Percentiles rank a stretch among this genome's conserved stretches.
Evolutionary conservation across 805 yeast genomes (phyloP).

Genomic region (Danielozyma ontarioensis): DNA sequence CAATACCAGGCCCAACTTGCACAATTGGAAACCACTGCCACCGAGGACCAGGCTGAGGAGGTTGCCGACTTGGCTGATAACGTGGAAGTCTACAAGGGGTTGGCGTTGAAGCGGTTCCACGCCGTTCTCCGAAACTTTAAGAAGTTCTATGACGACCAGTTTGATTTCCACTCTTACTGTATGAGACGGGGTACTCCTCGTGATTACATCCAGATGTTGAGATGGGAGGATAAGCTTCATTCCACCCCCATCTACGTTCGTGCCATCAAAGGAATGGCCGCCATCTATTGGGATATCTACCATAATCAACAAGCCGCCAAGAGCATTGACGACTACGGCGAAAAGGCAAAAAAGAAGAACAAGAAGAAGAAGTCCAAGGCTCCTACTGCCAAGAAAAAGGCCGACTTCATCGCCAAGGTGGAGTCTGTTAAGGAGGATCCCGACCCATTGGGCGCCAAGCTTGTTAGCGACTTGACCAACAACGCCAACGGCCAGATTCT

Average conservation of each 20-base stretch:
- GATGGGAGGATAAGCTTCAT: conserved; percentile 78
- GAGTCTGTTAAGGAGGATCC: conserved; percentile 44
- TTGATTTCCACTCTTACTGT: conserved; percentile 92
- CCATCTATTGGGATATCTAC: conserved; percentile 44
- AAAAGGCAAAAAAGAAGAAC: conserved; percentile 29
- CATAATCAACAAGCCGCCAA: conserved; percentile 17
- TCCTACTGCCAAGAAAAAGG: conserved; percentile 44
- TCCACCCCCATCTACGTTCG: conserved; percentile 68
- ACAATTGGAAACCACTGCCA: conserved; percentile 6
- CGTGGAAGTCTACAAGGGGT: conserved; percentile 49
- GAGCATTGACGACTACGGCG: conserved; percentile 15
- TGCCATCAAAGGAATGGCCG: conserved; percentile 60
- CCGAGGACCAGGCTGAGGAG: conserved; percentile 18
- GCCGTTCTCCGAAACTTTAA: conserved; percentile 64
- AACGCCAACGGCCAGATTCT: conserved; percentile 33
- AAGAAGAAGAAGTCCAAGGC: conserved; percentile 55
- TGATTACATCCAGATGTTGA: conserved; percentile 67
- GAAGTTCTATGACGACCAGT: conserved; percentile 75
- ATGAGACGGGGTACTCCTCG: conserved; percentile 87
- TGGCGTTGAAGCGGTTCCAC: conserved; percentile 73
- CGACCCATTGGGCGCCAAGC: conserved; percentile 56
- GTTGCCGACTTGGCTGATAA: conserved; percentile 37
- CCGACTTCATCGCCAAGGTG: conserved; percentile 44
- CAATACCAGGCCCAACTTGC: conserved; percentile 16
- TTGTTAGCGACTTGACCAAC: conserved; percentile 22